These are phyloP conservation scores for Colletotrichum tamarilloi DNA, from an alignment of 2,329 filamentous ascomycete species.

Conservation along the genomic window DNA sequence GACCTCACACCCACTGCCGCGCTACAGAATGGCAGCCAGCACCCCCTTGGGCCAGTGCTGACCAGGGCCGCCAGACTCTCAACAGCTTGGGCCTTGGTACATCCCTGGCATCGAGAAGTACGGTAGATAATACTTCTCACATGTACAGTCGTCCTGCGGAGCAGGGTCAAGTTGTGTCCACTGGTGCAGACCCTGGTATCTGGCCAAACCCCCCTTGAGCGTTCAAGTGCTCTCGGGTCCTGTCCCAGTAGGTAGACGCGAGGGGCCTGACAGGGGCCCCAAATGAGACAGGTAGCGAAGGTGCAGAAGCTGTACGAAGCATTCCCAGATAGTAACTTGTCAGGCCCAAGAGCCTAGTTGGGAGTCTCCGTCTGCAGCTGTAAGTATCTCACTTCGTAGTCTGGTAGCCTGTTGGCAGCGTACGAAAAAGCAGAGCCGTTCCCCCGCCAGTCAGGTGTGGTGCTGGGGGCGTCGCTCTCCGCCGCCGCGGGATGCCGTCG, in stretches of 20 bases:
- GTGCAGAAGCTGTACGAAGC: not conserved
- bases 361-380: not conserved
- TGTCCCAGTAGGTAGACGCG: not conserved
- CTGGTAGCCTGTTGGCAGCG: not conserved
- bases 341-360: not conserved
- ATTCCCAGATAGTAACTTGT: not conserved
- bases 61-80: conserved; percentile 3
- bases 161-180: not conserved
- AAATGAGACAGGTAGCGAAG: conserved; percentile 1
- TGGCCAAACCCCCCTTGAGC: not conserved
- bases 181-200: conserved; percentile 15
- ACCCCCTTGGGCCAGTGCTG: not conserved
- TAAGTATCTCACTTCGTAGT: not conserved
- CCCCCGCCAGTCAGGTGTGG: conserved; percentile 22
- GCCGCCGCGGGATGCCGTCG: conserved; percentile 19
- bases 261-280: not conserved
- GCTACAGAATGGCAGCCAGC: not conserved
- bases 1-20: conserved; percentile 15
- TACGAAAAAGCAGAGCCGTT: conserved; percentile 7
- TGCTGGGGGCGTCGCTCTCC: conserved; percentile 3
- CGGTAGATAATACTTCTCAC: conserved; percentile 11
- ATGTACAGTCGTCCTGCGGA: not conserved
- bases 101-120: conserved; percentile 1
- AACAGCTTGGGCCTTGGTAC: conserved; percentile 10
- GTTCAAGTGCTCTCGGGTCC: not conserved